phyloP scores from a whole-genome alignment of 192 early-diverging fungal genomes.

The Entomortierella lignicola region DNA sequence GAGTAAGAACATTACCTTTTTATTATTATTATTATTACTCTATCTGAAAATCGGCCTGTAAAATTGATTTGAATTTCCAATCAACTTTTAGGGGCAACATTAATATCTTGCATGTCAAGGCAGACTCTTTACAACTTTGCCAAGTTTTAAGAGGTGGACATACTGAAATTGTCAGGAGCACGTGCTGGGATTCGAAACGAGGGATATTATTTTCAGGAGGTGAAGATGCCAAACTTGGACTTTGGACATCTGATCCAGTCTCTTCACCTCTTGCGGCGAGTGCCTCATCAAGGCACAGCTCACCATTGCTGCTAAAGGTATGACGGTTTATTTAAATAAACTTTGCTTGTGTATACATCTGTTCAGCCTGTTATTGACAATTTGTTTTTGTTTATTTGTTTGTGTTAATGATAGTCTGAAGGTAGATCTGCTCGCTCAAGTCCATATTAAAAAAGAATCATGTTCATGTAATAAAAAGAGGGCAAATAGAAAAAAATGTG shows the following conservation, averaged over 20 bases:
- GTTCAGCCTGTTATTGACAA: too few species aligned
- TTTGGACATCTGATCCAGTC: constrained; percentile 64
- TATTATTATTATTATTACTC: too few species aligned
- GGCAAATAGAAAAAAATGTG: not conserved
- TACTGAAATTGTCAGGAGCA: constrained; percentile 85
- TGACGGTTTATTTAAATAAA: not conserved
- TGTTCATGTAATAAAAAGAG: not conserved
- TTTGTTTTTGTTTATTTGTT: not conserved
- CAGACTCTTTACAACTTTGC: constrained; percentile 79
- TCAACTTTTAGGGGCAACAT: constrained; percentile 73
- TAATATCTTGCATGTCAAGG: constrained; percentile 83
- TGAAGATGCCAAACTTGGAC: constrained; percentile 80
- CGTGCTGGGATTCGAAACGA: constrained; percentile 74
- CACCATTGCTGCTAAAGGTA: constrained; percentile 41
- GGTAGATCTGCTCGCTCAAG: constrained; percentile 29
- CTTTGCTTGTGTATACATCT: too few species aligned
- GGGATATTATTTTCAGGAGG: constrained; percentile 78
- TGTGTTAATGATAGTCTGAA: constrained; percentile 10
- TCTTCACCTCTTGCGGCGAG: constrained; percentile 22
- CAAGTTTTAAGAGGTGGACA: constrained; percentile 85
- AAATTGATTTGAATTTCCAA: too few species aligned
- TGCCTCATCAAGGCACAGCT: constrained; percentile 36
- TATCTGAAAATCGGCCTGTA: too few species aligned
- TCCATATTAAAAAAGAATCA: constrained; percentile 15
- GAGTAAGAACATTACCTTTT: constrained; percentile 48